Evolutionary conservation across 495 filamentous ascomycete genomes (phyloP).

Genomic region (Penicillium argentinense): DNA sequence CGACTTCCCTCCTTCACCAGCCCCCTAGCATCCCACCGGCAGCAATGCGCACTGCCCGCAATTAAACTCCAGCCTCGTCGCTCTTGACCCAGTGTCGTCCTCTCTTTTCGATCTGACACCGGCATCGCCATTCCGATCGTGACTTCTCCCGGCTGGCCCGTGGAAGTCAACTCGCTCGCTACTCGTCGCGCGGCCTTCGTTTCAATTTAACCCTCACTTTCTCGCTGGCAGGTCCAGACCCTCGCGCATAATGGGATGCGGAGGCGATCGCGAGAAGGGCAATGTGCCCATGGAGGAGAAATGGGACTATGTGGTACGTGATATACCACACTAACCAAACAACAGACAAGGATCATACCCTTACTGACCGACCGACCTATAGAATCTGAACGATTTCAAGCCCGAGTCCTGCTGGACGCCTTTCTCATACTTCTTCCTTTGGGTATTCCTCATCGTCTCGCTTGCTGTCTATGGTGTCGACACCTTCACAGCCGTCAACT

Average conservation of each 20-base stretch:
- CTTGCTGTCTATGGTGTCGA: conserved; percentile 87
- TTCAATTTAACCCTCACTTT: conserved; percentile 3
- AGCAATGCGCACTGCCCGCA: conserved; percentile 24
- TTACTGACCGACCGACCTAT: too few relatives aligned
- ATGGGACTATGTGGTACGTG: conserved; percentile 90
- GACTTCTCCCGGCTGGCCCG: conserved; percentile 47
- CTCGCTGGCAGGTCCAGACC: conserved; percentile 38
- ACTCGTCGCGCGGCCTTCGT: conserved; percentile 8
- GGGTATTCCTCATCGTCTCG: conserved; percentile 72
- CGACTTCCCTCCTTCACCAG: conserved; percentile 1
- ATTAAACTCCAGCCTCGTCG: conserved; percentile 16
- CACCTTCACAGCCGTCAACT: conserved; percentile 87
- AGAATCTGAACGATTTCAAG: conserved; percentile 91
- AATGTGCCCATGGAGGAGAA: conserved; percentile 76
- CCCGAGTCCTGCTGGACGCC: conserved; percentile 70
- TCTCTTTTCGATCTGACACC: conserved; percentile 8
- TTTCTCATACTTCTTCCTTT: conserved; percentile 84
- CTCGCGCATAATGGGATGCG: conserved; percentile 64
- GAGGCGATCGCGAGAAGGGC: conserved; percentile 67
- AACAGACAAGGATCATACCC: too few relatives aligned
- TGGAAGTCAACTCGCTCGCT: conserved; percentile 30
- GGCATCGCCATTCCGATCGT: conserved; percentile 10
- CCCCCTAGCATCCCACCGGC: conserved; percentile 9
- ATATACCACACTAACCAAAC: too few relatives aligned
- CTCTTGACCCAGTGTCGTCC: conserved; percentile 9